Evolutionary conservation across 164 flowering plant species (phyloP).

Genomic region (Protea cynaroides): DNA sequence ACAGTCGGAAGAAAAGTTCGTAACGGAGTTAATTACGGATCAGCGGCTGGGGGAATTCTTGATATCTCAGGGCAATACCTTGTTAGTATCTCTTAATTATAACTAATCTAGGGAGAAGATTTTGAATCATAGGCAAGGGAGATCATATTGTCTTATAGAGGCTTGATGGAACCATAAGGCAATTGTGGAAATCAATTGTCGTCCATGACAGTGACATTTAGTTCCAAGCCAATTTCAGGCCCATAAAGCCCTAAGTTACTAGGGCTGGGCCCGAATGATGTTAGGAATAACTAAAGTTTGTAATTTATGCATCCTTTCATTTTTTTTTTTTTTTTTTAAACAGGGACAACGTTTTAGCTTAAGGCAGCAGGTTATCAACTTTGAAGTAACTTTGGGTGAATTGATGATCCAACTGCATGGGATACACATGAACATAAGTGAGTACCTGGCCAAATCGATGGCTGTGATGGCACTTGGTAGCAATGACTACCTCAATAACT

Average conservation of each 20-base stretch:
- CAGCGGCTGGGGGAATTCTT: conserved; percentile 73
- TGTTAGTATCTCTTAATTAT: conserved; percentile 21
- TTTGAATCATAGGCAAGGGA: too few relatives aligned
- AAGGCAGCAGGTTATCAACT: conserved; percentile 34
- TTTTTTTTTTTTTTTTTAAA: not conserved
- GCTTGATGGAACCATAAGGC: too few relatives aligned
- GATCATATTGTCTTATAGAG: too few relatives aligned
- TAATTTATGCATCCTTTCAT: too few relatives aligned
- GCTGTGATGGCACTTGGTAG: conserved; percentile 52
- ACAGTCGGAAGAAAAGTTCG: conserved; percentile 38
- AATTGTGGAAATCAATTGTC: too few relatives aligned
- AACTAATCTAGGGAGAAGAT: too few relatives aligned
- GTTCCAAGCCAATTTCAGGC: too few relatives aligned
- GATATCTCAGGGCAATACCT: conserved; percentile 62
- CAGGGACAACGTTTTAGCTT: conserved; percentile 34
- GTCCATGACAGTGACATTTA: too few relatives aligned
- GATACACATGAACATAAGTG: conserved; percentile 29
- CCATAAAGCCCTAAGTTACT: too few relatives aligned
- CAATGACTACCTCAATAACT: conserved; percentile 70
- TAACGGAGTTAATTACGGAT: conserved; percentile 66
- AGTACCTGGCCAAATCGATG: conserved; percentile 55
- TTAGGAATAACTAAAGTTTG: too few relatives aligned
- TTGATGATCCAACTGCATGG: conserved; percentile 25
- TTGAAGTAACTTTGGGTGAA: conserved; percentile 20
- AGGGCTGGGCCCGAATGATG: too few relatives aligned